Percentiles rank a stretch among this genome's conserved stretches.
Evolutionary conservation across 139 green algal genomes (phyloP).

Genomic region (Auxenochlorella protothecoides): DNA sequence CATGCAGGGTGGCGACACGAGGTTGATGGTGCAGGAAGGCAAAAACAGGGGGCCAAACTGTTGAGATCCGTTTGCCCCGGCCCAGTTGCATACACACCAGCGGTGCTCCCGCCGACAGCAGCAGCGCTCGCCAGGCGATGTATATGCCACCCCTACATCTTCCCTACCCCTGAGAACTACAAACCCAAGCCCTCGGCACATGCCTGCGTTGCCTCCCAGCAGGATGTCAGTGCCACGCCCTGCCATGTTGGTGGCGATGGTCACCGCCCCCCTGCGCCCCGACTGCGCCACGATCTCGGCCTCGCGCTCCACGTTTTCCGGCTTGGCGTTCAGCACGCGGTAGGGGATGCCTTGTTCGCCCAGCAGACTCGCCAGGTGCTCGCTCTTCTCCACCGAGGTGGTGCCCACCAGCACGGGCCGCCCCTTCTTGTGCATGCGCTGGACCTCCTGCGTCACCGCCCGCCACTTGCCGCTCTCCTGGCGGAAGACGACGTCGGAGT

Average conservation of each 20-base stretch:
- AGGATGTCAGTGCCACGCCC: constrained; percentile 97
- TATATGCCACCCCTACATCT: not conserved
- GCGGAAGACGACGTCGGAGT: constrained; percentile 91
- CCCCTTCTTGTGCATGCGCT: constrained; percentile 82
- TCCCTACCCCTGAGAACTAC: no score
- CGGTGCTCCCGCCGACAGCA: no score
- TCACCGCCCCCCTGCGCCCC: constrained; percentile 74
- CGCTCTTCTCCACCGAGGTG: constrained; percentile 84
- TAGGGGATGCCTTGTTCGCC: constrained; percentile 61
- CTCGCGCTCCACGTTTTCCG: constrained; percentile 96
- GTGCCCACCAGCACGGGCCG: constrained; percentile 89
- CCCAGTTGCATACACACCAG: no score
- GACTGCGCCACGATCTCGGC: constrained; percentile 90
- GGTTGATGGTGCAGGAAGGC: not conserved
- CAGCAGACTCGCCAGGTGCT: constrained; percentile 70
- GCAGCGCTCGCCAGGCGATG: not conserved
- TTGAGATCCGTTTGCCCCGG: no score
- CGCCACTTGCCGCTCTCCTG: constrained; percentile 71
- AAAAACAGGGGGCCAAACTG: not conserved
- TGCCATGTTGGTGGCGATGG: constrained; percentile 98
- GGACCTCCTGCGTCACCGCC: constrained; percentile 72
- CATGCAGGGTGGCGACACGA: not conserved
- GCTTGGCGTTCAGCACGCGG: constrained; percentile 96
- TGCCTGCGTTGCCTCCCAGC: constrained; percentile 80
- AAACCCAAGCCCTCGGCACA: not conserved